Conservation (phyloP, 805 yeast genomes). For the Candida stauntonica region DNA sequence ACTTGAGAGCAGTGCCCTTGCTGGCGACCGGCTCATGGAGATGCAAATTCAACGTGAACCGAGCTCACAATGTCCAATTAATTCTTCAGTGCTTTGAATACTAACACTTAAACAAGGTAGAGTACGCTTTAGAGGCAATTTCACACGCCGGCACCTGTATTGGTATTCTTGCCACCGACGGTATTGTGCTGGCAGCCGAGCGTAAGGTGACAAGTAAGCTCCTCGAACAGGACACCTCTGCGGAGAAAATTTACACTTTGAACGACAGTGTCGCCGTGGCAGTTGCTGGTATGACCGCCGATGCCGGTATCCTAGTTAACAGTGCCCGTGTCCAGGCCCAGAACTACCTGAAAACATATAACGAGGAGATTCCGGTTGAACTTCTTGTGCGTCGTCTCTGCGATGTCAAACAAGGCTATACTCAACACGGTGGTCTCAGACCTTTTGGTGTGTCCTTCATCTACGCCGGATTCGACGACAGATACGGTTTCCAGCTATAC, state of each 20-base stretch:
- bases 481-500: constrained; percentile 85
- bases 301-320: constrained; percentile 86
- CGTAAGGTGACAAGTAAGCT: constrained; percentile 90
- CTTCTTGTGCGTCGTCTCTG: constrained; percentile 82
- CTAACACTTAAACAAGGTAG: constrained; percentile 46
- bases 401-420: constrained; percentile 94
- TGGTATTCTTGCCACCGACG: constrained; percentile 81
- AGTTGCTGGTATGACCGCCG: constrained; percentile 98
- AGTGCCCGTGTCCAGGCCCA: constrained; percentile 86
- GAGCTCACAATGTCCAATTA: too few species aligned
- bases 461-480: constrained; percentile 92
- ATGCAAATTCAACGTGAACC: too few species aligned
- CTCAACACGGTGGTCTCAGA: constrained; percentile 97
- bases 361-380: constrained; percentile 93
- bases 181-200: constrained; percentile 95
- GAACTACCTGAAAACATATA: constrained; percentile 76
- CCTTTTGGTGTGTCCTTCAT: constrained; percentile 97
- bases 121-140: constrained; percentile 94
- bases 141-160: constrained; percentile 98
- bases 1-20: too few species aligned
- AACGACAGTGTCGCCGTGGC: constrained; percentile 85
- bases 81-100: too few species aligned
- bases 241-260: constrained; percentile 86
- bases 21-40: too few species aligned
- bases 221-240: constrained; percentile 88